These are phyloP conservation scores for Boletus eberwhitei DNA, from an alignment of 768 basidiomycete genomes.

Conservation along the genomic window DNA sequence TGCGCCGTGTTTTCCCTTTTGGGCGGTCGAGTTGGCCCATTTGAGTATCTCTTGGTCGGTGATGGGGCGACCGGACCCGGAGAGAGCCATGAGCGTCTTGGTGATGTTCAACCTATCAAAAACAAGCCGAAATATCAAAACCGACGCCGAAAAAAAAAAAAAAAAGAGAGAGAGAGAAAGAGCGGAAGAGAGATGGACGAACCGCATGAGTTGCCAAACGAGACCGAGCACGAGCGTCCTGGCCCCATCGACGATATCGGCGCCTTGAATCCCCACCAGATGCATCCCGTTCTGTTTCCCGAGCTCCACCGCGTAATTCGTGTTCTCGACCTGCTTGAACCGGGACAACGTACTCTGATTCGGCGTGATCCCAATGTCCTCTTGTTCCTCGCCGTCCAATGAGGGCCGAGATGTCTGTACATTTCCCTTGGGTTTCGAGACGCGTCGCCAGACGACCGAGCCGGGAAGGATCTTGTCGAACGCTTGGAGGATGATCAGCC, in stretches of 20 bases:
- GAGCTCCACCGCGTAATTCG: slow-evolving; percentile 93
- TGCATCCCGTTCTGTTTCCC: slow-evolving; percentile 92
- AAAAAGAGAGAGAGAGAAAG: neutral
- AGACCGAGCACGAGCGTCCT: slow-evolving; percentile 93
- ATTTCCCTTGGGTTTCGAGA: slow-evolving; percentile 81
- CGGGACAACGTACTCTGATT: slow-evolving; percentile 84
- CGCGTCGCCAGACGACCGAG: slow-evolving; percentile 90
- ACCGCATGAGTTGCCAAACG: slow-evolving; percentile 98
- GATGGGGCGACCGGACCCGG: slow-evolving; percentile 73
- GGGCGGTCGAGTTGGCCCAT: slow-evolving; percentile 92
- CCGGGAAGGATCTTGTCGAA: slow-evolving; percentile 96
- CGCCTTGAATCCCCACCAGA: slow-evolving; percentile 95
- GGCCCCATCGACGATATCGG: slow-evolving; percentile 93
- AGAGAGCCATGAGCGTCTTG: slow-evolving; percentile 78
- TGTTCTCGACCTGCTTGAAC: slow-evolving; percentile 98
- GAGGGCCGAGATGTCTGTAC: slow-evolving; percentile 39
- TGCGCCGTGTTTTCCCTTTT: slow-evolving; percentile 57
- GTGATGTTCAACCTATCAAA: slow-evolving; percentile 73
- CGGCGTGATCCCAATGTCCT: slow-evolving; percentile 78
- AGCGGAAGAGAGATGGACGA: slow-evolving; percentile 16
- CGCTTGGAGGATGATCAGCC: slow-evolving; percentile 86
- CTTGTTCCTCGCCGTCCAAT: slow-evolving; percentile 56
- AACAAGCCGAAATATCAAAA: neutral
- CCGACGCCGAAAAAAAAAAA: neutral
- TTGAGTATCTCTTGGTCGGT: slow-evolving; percentile 91